Percentiles rank a stretch among this genome's conserved stretches.
Conservation (phyloP, 768 basidiomycete species). For the Lactifluus piperatus region DNA sequence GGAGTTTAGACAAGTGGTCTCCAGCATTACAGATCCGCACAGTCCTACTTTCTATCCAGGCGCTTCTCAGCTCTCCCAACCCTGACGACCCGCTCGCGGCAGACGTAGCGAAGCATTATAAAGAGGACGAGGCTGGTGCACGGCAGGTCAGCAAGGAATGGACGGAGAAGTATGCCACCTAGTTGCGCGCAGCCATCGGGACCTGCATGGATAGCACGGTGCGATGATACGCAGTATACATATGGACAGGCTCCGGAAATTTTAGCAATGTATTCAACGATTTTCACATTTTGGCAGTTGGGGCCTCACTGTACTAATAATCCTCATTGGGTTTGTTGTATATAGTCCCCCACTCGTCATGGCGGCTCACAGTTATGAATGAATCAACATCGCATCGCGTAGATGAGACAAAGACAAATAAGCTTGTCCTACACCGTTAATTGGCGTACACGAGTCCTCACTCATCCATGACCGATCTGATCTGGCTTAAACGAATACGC, state of each 20-base stretch:
- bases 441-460: background rate
- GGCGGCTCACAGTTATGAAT: background rate
- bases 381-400: background rate
- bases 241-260: background rate
- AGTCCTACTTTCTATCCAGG: constrained; percentile 92
- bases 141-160: constrained; percentile 90
- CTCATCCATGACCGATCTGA: background rate
- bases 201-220: background rate
- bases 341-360: background rate
- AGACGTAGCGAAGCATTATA: constrained; percentile 97
- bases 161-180: constrained; percentile 79
- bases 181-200: constrained; percentile 12
- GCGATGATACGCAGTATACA: constrained; percentile 4
- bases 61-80: constrained; percentile 92
- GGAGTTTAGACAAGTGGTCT: constrained; percentile 87
- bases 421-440: background rate
- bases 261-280: constrained; percentile 13
- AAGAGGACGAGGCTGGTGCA: constrained; percentile 92
- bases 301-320: background rate
- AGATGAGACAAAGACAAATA: background rate
- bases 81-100: constrained; percentile 93
- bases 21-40: constrained; percentile 98
- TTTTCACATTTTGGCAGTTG: background rate
- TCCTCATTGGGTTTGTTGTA: background rate
- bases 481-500: background rate